These are phyloP conservation scores for Fusarium falciforme DNA, from an alignment of 2,329 filamentous ascomycete genomes.

Conservation along the genomic window DNA sequence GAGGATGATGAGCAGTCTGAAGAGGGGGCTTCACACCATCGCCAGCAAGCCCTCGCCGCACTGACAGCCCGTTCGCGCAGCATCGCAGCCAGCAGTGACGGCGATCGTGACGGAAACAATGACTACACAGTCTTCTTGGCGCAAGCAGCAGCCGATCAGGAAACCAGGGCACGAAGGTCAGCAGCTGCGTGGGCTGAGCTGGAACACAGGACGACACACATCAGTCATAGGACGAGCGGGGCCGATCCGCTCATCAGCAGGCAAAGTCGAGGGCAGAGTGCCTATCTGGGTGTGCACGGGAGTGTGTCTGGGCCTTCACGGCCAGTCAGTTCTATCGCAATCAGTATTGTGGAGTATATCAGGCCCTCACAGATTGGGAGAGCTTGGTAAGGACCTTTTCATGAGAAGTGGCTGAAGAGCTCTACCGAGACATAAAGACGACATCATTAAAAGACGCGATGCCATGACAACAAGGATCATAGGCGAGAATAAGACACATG, in stretches of 20 bases:
- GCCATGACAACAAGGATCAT: not conserved
- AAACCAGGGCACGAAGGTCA: constrained; percentile 19
- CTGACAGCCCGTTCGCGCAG: constrained; percentile 16
- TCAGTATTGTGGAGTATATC: constrained; percentile 34
- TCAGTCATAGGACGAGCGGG: constrained; percentile 16
- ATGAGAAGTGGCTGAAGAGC: not conserved
- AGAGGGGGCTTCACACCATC: constrained; percentile 20
- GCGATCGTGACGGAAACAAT: constrained; percentile 1
- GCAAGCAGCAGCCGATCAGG: constrained; percentile 20
- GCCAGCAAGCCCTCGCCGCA: constrained; percentile 30
- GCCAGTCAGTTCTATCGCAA: constrained; percentile 24
- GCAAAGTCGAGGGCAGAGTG: constrained; percentile 17
- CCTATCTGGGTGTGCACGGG: constrained; percentile 22
- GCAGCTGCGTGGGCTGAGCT: constrained; percentile 34
- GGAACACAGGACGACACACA: constrained; percentile 16
- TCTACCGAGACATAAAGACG: not conserved
- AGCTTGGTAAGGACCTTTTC: constrained; percentile 1
- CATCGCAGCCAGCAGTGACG: constrained; percentile 10
- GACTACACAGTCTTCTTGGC: constrained; percentile 43
- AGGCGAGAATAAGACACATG: not conserved
- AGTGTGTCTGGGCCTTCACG: constrained; percentile 19
- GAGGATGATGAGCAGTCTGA: constrained; percentile 20
- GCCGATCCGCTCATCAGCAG: constrained; percentile 15
- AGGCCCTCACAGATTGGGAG: constrained; percentile 21
- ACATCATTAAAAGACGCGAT: not conserved